Conservation (phyloP, 1,139 yeast genomes). For the Saccharomyces hybrid region DNA sequence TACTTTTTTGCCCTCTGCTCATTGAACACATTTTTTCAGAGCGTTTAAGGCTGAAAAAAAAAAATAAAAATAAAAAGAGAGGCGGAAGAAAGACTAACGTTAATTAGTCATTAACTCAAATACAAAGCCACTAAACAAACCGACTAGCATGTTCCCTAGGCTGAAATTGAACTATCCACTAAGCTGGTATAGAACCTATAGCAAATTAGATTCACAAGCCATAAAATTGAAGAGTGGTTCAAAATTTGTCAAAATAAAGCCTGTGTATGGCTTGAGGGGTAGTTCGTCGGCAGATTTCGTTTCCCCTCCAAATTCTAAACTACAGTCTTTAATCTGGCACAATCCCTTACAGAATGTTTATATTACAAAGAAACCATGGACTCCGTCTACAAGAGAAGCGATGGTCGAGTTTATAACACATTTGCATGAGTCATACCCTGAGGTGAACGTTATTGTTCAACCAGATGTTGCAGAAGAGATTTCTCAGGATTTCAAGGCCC, state of each 20-base stretch:
- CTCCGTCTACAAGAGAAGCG: constrained; percentile 54
- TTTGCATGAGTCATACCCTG: constrained; percentile 52
- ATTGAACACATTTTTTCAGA: no score
- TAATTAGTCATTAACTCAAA: no score
- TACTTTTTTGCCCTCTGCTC: no score
- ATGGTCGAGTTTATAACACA: constrained; percentile 54
- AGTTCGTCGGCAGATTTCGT: constrained; percentile 33
- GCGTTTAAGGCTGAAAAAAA: no score
- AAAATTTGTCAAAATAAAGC: constrained; percentile 20
- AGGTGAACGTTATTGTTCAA: constrained; percentile 68
- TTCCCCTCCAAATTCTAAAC: constrained; percentile 40
- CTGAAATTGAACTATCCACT: not conserved
- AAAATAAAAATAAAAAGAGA: no score
- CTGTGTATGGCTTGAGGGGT: constrained; percentile 21
- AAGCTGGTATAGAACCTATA: not conserved
- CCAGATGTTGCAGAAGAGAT: constrained; percentile 71
- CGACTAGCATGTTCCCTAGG: not conserved
- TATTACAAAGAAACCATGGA: constrained; percentile 81
- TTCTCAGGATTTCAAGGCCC: constrained; percentile 35
- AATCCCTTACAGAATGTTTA: constrained; percentile 59
- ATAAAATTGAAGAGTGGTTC: constrained; percentile 5
- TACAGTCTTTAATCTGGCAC: constrained; percentile 44
- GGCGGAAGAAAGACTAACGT: no score
- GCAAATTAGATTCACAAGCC: not conserved
- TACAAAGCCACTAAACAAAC: no score